These are phyloP conservation scores for Musa acuminata DNA, from an alignment of 176 grass and related monocot genomes.

Conservation along the genomic window DNA sequence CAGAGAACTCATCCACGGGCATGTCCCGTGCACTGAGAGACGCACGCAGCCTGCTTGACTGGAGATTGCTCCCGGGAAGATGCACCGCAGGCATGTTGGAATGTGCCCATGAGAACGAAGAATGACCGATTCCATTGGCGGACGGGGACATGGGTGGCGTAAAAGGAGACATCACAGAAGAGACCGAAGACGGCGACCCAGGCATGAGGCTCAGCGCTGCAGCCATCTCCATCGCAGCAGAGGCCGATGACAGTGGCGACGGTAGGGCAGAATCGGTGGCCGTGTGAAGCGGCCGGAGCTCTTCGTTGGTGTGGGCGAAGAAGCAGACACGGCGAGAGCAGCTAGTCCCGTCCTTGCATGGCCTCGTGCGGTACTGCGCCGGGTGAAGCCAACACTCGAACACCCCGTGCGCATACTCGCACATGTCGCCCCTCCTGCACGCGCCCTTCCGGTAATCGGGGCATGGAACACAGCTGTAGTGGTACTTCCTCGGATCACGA, in stretches of 20 bases:
- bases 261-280: conserved; percentile 55
- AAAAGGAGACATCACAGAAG: conserved; percentile 27
- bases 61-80: conserved; percentile 57
- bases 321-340: conserved; percentile 73
- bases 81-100: conserved; percentile 50
- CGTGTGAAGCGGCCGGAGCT: conserved; percentile 71
- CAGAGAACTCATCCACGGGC: neutral
- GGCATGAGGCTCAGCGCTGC: conserved; percentile 43
- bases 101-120: conserved; percentile 25
- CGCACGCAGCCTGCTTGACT: conserved; percentile 55
- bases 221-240: conserved; percentile 44
- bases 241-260: conserved; percentile 31
- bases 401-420: conserved; percentile 84
- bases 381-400: conserved; percentile 89
- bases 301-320: conserved; percentile 73
- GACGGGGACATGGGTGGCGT: conserved; percentile 42
- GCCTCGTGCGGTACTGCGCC: conserved; percentile 62
- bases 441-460: conserved; percentile 83
- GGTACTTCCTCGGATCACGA: conserved; percentile 82
- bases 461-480: conserved; percentile 90
- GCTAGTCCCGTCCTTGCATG: conserved; percentile 56
- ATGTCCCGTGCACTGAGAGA: conserved; percentile 66
- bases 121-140: conserved; percentile 11
- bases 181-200: conserved; percentile 22
- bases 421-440: conserved; percentile 64